These are phyloP conservation scores for Plasmodium relictum DNA, from an alignment of 169 alveolate species.

Conservation along the genomic window DNA sequence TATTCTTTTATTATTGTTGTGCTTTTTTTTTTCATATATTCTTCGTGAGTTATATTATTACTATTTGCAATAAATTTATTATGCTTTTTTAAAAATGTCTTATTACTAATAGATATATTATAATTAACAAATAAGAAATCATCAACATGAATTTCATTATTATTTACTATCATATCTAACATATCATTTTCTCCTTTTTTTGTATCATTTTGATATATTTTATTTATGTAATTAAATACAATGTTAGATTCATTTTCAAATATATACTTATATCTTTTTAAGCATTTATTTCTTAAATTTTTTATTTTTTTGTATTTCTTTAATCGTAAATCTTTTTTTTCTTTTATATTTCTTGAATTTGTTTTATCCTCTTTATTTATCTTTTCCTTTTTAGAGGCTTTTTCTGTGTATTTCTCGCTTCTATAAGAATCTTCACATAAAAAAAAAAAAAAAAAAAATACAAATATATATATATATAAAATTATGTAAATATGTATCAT, in stretches of 20 bases:
- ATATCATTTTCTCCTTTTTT: background rate
- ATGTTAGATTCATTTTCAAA: background rate
- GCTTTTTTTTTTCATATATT: background rate
- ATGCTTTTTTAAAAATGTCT: background rate
- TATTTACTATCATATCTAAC: slow-evolving; percentile 31
- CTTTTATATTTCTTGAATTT: background rate
- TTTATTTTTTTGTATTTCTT: slow-evolving; percentile 38
- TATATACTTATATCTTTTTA: slow-evolving; percentile 28
- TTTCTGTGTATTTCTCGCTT: slow-evolving; percentile 54
- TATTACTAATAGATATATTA: background rate
- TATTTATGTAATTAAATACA: background rate
- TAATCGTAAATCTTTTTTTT: background rate
- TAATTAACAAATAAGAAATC: slow-evolving; percentile 15
- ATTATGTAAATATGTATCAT: background rate
- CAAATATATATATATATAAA: background rate
- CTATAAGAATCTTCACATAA: slow-evolving; percentile 15
- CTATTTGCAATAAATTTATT: slow-evolving; percentile 10
- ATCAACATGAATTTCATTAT: slow-evolving; percentile 27
- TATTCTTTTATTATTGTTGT: background rate
- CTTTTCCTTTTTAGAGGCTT: background rate
- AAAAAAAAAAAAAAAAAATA: background rate
- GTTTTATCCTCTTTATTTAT: background rate
- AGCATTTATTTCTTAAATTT: slow-evolving; percentile 16
- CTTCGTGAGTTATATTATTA: slow-evolving; percentile 7
- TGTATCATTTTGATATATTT: background rate